phyloP scores from a whole-genome alignment of 768 basidiomycete genomes.

The Hericium rajendrae region DNA sequence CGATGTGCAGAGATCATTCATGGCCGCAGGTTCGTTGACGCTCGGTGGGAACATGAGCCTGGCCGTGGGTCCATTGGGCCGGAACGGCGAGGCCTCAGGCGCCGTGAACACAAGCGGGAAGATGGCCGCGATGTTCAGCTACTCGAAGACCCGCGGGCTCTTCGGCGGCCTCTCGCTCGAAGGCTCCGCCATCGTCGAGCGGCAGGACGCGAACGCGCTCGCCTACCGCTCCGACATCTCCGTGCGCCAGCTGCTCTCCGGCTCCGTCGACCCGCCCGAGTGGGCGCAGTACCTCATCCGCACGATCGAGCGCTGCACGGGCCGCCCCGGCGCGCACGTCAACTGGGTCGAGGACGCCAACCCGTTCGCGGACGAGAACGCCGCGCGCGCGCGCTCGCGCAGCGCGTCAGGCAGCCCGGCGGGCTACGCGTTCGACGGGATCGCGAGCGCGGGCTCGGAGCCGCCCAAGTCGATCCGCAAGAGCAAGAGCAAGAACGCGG shows the following conservation, averaged over 20 bases:
- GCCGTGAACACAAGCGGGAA: conserved; percentile 77
- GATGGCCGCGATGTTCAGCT: conserved; percentile 91
- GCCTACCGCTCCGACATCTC: conserved; percentile 74
- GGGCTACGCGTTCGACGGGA: conserved; percentile 52
- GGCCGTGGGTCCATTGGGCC: conserved; percentile 85
- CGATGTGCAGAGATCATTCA: conserved; percentile 60
- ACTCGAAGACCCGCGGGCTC: conserved; percentile 85
- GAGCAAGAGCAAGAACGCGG: conserved; percentile 15
- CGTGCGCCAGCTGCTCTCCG: conserved; percentile 72
- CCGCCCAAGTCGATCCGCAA: conserved; percentile 12
- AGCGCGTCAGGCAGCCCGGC: conserved; percentile 15
- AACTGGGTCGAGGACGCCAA: conserved; percentile 48
- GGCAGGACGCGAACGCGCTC: conserved; percentile 83
- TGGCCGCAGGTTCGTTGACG: conserved; percentile 87
- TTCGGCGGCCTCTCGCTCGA: conserved; percentile 88
- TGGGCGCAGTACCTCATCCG: conserved; percentile 75
- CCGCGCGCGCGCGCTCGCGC: conserved; percentile 16
- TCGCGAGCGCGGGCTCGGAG: conserved; percentile 31
- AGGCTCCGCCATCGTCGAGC: conserved; percentile 87
- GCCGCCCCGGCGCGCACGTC: conserved; percentile 51
- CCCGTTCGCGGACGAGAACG: background rate
- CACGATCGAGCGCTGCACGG: conserved; percentile 64
- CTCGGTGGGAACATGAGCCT: conserved; percentile 87
- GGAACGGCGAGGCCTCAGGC: conserved; percentile 89
- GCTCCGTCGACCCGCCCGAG: conserved; percentile 57